phyloP scores from a whole-genome alignment of 148 eudicot genomes.

The Rhododendron henanense region DNA sequence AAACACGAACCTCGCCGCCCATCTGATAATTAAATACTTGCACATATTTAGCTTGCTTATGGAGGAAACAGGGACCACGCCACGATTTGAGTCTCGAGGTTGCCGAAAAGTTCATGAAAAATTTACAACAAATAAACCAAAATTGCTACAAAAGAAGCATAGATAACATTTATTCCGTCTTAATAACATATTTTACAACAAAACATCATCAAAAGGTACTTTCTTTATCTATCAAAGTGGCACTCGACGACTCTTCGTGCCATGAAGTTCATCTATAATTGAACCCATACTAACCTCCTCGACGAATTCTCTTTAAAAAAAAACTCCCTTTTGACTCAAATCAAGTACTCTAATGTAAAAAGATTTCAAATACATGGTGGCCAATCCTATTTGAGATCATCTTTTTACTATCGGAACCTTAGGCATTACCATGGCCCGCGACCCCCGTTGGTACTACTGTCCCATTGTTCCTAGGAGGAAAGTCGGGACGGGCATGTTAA shows the following conservation, averaged over 20 bases:
- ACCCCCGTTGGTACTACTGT: neutral
- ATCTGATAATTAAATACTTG: neutral
- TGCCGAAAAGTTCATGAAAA: neutral
- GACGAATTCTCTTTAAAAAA: neutral
- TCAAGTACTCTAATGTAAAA: neutral
- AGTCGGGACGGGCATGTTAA: too few relatives aligned
- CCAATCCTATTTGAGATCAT: neutral
- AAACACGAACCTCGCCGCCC: neutral
- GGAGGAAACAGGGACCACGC: neutral
- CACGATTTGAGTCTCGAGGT: neutral
- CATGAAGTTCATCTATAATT: neutral
- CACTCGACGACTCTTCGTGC: neutral
- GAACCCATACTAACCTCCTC: neutral
- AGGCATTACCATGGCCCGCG: neutral
- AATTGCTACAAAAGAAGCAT: neutral
- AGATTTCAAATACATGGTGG: neutral
- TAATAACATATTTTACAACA: neutral
- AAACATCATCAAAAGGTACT: neutral
- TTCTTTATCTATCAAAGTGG: neutral
- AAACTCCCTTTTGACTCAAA: neutral
- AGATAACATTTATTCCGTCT: neutral
- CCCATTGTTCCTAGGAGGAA: neutral
- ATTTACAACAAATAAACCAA: too few relatives aligned
- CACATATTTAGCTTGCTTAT: neutral
- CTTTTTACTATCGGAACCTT: neutral